Evolutionary conservation across 768 basidiomycete species (phyloP).

Genomic region (Punctularia strigosozonata): DNA sequence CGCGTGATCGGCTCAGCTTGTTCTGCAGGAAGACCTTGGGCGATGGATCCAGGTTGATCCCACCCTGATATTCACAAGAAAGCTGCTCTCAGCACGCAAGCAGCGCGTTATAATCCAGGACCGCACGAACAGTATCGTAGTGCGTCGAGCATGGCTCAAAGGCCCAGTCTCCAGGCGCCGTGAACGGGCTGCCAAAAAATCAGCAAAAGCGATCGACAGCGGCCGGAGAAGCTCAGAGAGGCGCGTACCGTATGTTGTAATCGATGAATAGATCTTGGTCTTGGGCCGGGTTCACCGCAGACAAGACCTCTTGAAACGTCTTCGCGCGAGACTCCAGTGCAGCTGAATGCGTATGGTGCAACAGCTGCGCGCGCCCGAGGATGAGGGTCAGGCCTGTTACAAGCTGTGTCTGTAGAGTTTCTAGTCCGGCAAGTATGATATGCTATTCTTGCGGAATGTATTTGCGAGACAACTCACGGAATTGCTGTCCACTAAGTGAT

Average conservation of each 20-base stretch:
- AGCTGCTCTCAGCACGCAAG: neutral
- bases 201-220: too few species aligned
- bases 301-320: constrained; percentile 35
- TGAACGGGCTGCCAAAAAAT: constrained; percentile 59
- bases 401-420: constrained; percentile 50
- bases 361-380: constrained; percentile 43
- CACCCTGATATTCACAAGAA: constrained; percentile 25
- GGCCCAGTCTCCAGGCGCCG: constrained; percentile 48
- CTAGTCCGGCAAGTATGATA: constrained; percentile 31
- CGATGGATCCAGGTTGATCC: constrained; percentile 51
- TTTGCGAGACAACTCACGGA: constrained; percentile 38
- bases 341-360: constrained; percentile 51
- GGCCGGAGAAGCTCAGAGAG: too few species aligned
- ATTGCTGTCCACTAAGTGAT: constrained; percentile 34
- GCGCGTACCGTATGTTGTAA: constrained; percentile 56
- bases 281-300: constrained; percentile 37
- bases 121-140: constrained; percentile 63
- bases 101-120: neutral
- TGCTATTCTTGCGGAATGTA: neutral
- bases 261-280: constrained; percentile 68
- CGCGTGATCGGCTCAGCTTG: constrained; percentile 46
- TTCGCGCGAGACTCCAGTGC: constrained; percentile 37
- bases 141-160: constrained; percentile 68
- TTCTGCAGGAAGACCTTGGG: constrained; percentile 79
- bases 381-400: constrained; percentile 42